phyloP scores from a whole-genome alignment of 2,329 filamentous ascomycete genomes.

The Penicillium sclerotiorum region DNA sequence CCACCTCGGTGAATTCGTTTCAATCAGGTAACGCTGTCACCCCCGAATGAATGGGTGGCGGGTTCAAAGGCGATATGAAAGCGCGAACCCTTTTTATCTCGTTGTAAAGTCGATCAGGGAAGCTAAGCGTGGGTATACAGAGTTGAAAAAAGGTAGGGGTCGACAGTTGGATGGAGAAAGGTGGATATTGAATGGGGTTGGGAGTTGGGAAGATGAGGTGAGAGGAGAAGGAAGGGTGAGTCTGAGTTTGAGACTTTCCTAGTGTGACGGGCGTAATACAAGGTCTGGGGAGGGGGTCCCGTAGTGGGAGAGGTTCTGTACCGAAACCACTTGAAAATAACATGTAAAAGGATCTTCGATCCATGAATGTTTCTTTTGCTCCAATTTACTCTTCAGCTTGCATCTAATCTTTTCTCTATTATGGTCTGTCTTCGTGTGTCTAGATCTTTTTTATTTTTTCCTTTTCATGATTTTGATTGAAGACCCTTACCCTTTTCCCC shows the following conservation, averaged over 20 bases:
- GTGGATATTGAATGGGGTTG: not conserved
- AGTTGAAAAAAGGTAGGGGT: slow-evolving; percentile 11
- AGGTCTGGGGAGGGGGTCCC: slow-evolving; percentile 16
- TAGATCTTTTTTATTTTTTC: not conserved
- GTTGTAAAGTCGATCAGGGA: not conserved
- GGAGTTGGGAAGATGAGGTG: slow-evolving; percentile 14
- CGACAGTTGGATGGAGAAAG: slow-evolving; percentile 1
- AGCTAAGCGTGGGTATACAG: not conserved
- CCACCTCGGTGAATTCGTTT: slow-evolving; percentile 31
- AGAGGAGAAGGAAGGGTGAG: slow-evolving; percentile 11
- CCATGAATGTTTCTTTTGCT: too few relatives aligned
- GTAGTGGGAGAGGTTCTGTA: slow-evolving; percentile 7
- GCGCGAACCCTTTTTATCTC: slow-evolving; percentile 1
- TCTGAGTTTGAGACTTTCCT: slow-evolving; percentile 18
- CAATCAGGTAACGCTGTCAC: slow-evolving; percentile 29
- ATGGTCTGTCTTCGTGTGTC: not conserved
- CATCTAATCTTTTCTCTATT: too few relatives aligned
- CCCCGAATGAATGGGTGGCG: slow-evolving; percentile 22
- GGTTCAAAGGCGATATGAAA: slow-evolving; percentile 10
- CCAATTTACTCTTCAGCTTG: too few relatives aligned
- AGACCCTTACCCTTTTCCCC: slow-evolving; percentile 5
- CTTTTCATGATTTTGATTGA: too few relatives aligned
- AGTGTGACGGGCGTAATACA: slow-evolving; percentile 24
- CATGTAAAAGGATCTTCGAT: not conserved
- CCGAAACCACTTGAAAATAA: slow-evolving; percentile 1